phyloP scores from a whole-genome alignment of 2,329 filamentous ascomycete species.

The Diaporthe nobilis region DNA sequence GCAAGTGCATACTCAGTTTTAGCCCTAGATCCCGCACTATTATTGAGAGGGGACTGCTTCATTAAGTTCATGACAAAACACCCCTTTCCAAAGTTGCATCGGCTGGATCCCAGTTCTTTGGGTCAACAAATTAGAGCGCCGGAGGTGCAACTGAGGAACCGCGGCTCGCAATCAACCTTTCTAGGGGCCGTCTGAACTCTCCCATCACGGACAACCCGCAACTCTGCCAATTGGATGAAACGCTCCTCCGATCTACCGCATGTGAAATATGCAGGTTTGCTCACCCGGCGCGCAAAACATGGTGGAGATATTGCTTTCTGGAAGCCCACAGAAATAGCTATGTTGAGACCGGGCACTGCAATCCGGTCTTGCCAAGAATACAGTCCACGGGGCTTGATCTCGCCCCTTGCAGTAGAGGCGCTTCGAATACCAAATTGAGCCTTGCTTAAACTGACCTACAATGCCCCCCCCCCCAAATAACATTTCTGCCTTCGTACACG shows the following conservation, averaged over 20 bases:
- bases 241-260: slow-evolving; percentile 7
- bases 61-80: background rate
- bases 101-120: background rate
- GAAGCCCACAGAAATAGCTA: background rate
- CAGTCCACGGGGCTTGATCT: background rate
- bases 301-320: background rate
- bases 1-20: background rate
- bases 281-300: background rate
- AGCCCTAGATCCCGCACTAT: background rate
- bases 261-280: background rate
- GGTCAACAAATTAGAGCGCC: background rate
- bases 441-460: background rate
- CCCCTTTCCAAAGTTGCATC: background rate
- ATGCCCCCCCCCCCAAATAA: background rate
- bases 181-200: slow-evolving; percentile 5
- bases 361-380: background rate
- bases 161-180: background rate
- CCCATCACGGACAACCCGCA: background rate
- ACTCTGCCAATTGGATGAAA: slow-evolving; percentile 13
- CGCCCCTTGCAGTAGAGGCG: background rate
- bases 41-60: background rate
- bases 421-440: background rate
- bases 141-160: background rate
- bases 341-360: slow-evolving; percentile 7
- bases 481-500: background rate